These are phyloP conservation scores for Pulveroboletus frians DNA, from an alignment of 768 basidiomycete genomes.

Conservation along the genomic window DNA sequence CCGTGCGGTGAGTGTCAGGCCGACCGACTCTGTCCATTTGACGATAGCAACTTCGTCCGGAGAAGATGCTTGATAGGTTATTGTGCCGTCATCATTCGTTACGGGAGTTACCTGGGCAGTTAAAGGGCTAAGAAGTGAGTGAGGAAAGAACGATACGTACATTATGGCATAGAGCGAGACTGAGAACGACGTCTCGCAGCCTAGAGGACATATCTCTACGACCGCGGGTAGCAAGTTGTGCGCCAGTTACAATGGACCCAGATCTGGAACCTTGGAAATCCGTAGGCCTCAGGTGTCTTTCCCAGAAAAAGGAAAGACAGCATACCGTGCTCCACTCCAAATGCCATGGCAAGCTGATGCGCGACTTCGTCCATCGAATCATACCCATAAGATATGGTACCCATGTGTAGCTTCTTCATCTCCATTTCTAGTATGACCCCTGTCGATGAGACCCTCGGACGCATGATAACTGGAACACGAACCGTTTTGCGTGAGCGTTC, in stretches of 20 bases:
- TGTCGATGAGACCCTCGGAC: background rate
- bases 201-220: slow-evolving; percentile 93
- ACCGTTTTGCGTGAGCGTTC: slow-evolving; percentile 97
- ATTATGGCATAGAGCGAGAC: slow-evolving; percentile 94
- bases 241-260: slow-evolving; percentile 65
- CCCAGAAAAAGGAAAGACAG: background rate
- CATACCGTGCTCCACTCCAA: slow-evolving; percentile 62
- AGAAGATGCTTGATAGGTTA: slow-evolving; percentile 98
- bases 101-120: slow-evolving; percentile 89
- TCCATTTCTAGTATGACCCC: slow-evolving; percentile 76
- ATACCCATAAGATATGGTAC: slow-evolving; percentile 92
- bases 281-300: background rate
- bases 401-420: slow-evolving; percentile 98
- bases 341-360: slow-evolving; percentile 83
- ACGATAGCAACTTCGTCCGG: slow-evolving; percentile 99
- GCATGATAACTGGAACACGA: slow-evolving; percentile 14
- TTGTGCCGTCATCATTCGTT: slow-evolving; percentile 85
- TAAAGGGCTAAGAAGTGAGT: background rate
- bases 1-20: slow-evolving; percentile 80
- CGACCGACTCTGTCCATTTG: slow-evolving; percentile 93
- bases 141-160: slow-evolving; percentile 39
- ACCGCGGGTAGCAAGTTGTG: slow-evolving; percentile 79
- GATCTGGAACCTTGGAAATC: slow-evolving; percentile 40
- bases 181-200: slow-evolving; percentile 87
- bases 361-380: slow-evolving; percentile 99